These are phyloP conservation scores for Populus pruinosa DNA, from an alignment of 345 rosid species.

Conservation along the genomic window DNA sequence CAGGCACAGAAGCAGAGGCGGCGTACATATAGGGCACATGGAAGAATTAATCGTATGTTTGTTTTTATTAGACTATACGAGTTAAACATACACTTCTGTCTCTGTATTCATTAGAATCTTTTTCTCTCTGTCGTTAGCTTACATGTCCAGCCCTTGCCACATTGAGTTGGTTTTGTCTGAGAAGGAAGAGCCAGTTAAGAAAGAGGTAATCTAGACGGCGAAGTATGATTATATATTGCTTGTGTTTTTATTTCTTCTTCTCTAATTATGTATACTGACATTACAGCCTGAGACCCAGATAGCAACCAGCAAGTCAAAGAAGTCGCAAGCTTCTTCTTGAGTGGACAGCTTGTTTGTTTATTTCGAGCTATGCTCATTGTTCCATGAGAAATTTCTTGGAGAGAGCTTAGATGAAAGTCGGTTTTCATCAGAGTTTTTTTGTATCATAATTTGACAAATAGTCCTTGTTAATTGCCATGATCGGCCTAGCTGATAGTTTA, in stretches of 20 bases:
- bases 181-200: slow-evolving; percentile 91
- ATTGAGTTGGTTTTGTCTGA: slow-evolving; percentile 84
- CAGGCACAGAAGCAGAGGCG: slow-evolving; percentile 97
- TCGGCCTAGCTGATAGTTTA: neutral
- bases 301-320: slow-evolving; percentile 72
- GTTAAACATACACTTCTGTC: too few species aligned
- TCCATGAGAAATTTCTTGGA: slow-evolving; percentile 8
- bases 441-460: neutral
- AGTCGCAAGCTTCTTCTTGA: slow-evolving; percentile 42
- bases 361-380: slow-evolving; percentile 8
- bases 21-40: slow-evolving; percentile 95
- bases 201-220: slow-evolving; percentile 53
- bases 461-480: neutral
- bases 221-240: neutral
- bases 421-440: neutral
- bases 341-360: slow-evolving; percentile 11
- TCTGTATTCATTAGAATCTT: neutral
- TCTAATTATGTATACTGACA: neutral
- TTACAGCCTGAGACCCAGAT: slow-evolving; percentile 85
- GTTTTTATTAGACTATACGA: neutral
- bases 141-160: slow-evolving; percentile 97
- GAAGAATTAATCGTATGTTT: slow-evolving; percentile 89
- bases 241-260: neutral
- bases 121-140: slow-evolving; percentile 44
- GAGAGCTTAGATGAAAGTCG: neutral